phyloP scores from a whole-genome alignment of 805 yeast genomes.

The Pichia nakasei region DNA sequence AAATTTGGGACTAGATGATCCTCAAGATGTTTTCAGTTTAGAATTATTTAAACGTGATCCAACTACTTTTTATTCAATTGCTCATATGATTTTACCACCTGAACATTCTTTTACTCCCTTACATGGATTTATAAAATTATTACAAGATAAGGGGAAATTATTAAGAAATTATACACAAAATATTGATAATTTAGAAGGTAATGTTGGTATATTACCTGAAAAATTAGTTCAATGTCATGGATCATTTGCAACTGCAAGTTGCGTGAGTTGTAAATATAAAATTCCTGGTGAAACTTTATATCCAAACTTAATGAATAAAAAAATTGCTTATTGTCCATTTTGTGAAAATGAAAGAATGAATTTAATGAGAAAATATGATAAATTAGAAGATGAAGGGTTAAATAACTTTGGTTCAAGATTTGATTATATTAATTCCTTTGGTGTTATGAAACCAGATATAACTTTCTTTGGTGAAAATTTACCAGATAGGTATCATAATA shows the following conservation, averaged over 20 bases:
- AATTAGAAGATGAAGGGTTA: constrained; percentile 24
- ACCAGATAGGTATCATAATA: constrained; percentile 59
- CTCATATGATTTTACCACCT: constrained; percentile 77
- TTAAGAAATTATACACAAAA: constrained; percentile 85
- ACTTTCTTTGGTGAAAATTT: constrained; percentile 85
- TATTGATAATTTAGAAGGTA: constrained; percentile 78
- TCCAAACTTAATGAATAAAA: constrained; percentile 46
- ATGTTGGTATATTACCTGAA: constrained; percentile 61
- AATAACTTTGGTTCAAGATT: constrained; percentile 19
- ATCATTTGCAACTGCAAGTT: constrained; percentile 80
- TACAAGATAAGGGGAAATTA: constrained; percentile 70
- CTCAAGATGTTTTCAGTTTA: constrained; percentile 83
- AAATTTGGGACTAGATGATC: constrained; percentile 67
- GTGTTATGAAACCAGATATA: constrained; percentile 87
- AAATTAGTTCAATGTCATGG: constrained; percentile 87
- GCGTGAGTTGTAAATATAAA: constrained; percentile 63
- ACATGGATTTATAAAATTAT: constrained; percentile 66
- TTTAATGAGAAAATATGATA: constrained; percentile 21
- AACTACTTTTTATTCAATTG: constrained; percentile 72
- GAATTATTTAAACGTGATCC: constrained; percentile 70
- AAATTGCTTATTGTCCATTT: constrained; percentile 64
- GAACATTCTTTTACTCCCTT: constrained; percentile 59
- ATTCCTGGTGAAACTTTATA: constrained; percentile 60
- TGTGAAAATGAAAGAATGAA: constrained; percentile 41
- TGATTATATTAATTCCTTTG: constrained; percentile 42